phyloP scores from a whole-genome alignment of 2,329 filamentous ascomycete species.

The Orbilia oligospora region DNA sequence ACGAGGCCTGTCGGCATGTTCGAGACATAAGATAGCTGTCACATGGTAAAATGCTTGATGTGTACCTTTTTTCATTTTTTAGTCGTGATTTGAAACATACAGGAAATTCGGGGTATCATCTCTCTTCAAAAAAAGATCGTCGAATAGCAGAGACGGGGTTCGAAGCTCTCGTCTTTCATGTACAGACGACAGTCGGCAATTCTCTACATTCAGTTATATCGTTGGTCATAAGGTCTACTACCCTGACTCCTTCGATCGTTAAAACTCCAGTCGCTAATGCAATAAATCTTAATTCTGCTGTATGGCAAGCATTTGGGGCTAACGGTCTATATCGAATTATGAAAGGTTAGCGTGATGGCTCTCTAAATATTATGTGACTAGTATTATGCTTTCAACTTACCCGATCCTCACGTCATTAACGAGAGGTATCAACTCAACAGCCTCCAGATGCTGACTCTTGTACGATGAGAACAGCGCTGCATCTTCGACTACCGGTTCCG shows the following conservation, averaged over 20 bases:
- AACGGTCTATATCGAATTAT: constrained; percentile 71
- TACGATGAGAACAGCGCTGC: constrained; percentile 80
- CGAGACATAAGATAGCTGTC: constrained; percentile 32
- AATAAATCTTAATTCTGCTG: constrained; percentile 80
- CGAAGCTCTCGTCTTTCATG: constrained; percentile 27
- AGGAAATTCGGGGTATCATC: constrained; percentile 25
- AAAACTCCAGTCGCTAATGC: constrained; percentile 77
- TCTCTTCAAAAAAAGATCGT: constrained; percentile 6
- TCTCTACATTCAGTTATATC: constrained; percentile 84
- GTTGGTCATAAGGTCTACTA: constrained; percentile 80
- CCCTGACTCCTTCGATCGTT: constrained; percentile 78
- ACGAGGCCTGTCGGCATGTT: constrained; percentile 50
- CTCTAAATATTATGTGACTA: background rate
- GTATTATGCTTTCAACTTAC: constrained; percentile 65
- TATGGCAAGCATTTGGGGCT: constrained; percentile 79
- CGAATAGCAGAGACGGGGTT: background rate
- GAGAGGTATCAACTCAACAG: constrained; percentile 79
- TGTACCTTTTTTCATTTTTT: constrained; percentile 22
- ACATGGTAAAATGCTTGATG: constrained; percentile 28
- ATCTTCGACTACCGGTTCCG: constrained; percentile 80
- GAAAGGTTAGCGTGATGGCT: background rate
- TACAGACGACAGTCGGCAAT: constrained; percentile 76
- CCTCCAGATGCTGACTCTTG: constrained; percentile 75
- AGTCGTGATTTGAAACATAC: constrained; percentile 20
- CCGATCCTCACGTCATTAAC: constrained; percentile 82